Base-by-base conservation (phyloP, 495 filamentous ascomycete species). In the Trichoderma erinaceum region DNA sequence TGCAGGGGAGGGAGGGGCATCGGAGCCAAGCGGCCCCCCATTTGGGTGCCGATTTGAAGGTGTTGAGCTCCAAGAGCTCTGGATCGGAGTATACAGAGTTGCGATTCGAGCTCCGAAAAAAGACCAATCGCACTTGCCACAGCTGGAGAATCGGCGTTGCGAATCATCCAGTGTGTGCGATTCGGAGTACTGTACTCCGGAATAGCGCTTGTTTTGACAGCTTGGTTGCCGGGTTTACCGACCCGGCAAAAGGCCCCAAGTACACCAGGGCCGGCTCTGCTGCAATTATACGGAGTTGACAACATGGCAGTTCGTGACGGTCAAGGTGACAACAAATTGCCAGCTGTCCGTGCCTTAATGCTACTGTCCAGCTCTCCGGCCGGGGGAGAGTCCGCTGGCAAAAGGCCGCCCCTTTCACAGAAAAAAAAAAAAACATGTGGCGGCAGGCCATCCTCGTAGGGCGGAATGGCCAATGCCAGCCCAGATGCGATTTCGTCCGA, bases 401-500 rank as follows among this genome's bases (percentile, higher is more conserved):
- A 48, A 15, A 48, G 44, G 44, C n/a, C 44, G 15, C 15, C 44
- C 44, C 44, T n/a, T 48, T 48, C 44, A n/a, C n/a, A n/a, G n/a
- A n/a, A n/a, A n/a, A n/a, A n/a, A n/a, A n/a, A n/a, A 16, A 15
- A 3, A 15, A 48, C 44, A 48, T 18, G 56, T 61, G 56, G 56
- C 56, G 56, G 56, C 56, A 61, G 11, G 27, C 56, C 56, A 29
- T 61, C 56, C 56, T 61, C 23, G 23, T 25, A 61, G 21, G 48
- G 56, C 27, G 23, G 56, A 61, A 29, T 61, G 56, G 27, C 56
- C 56, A 61, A 61, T 61, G 23, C 56, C 4, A 32, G 27, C 10
- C 23, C 21, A 29, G 23, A 61, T 61, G 56, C 56, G 56, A 61
- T 61, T 61, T 61, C 56, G 56, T 61, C 56, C 56, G 56, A 61